phyloP scores from a whole-genome alignment of 192 early-diverging fungal genomes.

The Gamsiella multidivaricata region DNA sequence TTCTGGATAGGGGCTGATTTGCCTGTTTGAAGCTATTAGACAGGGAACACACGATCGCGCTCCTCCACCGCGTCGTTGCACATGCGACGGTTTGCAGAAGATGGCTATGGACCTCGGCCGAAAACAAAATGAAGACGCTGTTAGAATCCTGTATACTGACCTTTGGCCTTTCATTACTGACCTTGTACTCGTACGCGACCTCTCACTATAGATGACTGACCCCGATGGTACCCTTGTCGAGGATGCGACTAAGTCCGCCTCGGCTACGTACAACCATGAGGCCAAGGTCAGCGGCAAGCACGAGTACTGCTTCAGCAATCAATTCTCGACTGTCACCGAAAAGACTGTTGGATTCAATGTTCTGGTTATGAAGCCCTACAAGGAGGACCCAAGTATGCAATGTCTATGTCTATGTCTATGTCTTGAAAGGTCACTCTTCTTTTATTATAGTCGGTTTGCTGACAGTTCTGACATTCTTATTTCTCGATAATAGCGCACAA shows the following conservation, averaged over 20 bases:
- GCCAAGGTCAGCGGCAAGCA: constrained; percentile 69
- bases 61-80: too few relatives aligned
- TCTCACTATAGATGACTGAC: constrained; percentile 62
- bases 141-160: too few relatives aligned
- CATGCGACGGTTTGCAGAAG: too few relatives aligned
- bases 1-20: too few relatives aligned
- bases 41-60: too few relatives aligned
- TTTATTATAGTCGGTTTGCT: too few relatives aligned
- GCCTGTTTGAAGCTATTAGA: too few relatives aligned
- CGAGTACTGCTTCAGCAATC: constrained; percentile 84
- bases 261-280: constrained; percentile 54
- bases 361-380: constrained; percentile 58
- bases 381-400: constrained; percentile 46
- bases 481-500: constrained; percentile 37
- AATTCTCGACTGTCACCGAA: constrained; percentile 67
- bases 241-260: constrained; percentile 42
- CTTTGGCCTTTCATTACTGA: too few relatives aligned
- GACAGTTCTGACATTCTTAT: neutral
- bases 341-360: constrained; percentile 72
- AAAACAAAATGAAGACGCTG: too few relatives aligned
- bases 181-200: too few relatives aligned
- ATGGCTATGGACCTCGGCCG: too few relatives aligned
- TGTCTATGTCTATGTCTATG: constrained; percentile 19
- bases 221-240: constrained; percentile 53
- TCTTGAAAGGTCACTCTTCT: constrained; percentile 46